phyloP scores from a whole-genome alignment of 225 moss, liverwort and hornwort species.

The Physcomitrium patens region DNA sequence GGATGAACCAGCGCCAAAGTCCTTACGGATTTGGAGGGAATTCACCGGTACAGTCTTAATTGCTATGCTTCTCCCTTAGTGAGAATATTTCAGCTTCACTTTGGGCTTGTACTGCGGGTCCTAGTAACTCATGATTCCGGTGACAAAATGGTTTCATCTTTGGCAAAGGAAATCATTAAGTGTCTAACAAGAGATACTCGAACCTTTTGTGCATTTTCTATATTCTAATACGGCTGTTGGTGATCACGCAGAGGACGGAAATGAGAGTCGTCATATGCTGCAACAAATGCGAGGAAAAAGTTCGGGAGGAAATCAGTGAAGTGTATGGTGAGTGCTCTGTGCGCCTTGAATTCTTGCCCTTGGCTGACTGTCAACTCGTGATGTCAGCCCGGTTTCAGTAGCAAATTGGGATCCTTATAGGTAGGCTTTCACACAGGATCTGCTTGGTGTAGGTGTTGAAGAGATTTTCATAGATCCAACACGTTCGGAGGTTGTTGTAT shows the following conservation, averaged over 20 bases:
- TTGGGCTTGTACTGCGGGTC: too few species aligned
- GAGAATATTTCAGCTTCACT: background rate
- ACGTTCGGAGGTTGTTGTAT: constrained; percentile 43
- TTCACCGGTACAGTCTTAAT: constrained; percentile 36
- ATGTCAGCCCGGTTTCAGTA: background rate
- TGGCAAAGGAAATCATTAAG: background rate
- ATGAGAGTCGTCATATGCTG: constrained; percentile 45
- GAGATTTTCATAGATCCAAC: constrained; percentile 41
- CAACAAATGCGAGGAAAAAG: constrained; percentile 56
- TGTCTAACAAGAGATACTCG: background rate
- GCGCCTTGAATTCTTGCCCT: background rate
- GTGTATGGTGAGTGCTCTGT: constrained; percentile 33
- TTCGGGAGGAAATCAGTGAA: constrained; percentile 44
- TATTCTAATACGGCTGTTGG: background rate
- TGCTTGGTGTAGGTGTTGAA: constrained; percentile 42
- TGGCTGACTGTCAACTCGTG: background rate
- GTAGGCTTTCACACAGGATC: background rate
- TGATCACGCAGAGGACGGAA: constrained; percentile 39
- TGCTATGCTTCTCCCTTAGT: background rate
- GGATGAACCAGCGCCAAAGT: constrained; percentile 35
- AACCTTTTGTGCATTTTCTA: constrained; percentile 2
- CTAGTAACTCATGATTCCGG: background rate
- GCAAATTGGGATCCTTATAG: background rate
- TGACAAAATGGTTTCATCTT: background rate
- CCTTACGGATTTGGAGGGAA: constrained; percentile 33